Conservation (phyloP, 768 basidiomycete genomes). For the Russula sp. region DNA sequence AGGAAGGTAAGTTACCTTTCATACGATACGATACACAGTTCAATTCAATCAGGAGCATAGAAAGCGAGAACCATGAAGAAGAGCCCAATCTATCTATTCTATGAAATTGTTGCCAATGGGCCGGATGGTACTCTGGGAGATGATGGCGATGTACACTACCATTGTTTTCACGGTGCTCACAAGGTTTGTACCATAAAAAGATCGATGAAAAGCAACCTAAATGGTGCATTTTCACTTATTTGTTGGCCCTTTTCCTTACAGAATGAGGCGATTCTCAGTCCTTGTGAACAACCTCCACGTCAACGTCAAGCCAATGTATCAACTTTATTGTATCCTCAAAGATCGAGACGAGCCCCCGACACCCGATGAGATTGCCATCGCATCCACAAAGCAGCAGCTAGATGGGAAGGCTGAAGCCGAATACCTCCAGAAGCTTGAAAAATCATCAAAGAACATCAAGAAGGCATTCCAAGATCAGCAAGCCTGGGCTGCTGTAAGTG, state of each 20-base stretch:
- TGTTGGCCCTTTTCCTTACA: not conserved
- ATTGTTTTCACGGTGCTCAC: not conserved
- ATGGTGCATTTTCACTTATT: not conserved
- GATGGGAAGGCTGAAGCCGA: too few species aligned
- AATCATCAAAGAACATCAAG: not conserved
- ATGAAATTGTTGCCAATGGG: too few species aligned
- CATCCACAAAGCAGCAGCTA: not conserved
- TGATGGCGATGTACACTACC: not conserved
- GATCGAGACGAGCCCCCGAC: too few species aligned
- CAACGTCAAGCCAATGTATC: too few species aligned
- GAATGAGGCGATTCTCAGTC: not conserved
- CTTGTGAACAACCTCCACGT: too few species aligned
- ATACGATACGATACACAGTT: too few species aligned
- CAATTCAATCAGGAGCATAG: too few species aligned
- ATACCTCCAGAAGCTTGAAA: too few species aligned
- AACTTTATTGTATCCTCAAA: too few species aligned
- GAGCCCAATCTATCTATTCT: too few species aligned
- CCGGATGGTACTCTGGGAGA: not conserved
- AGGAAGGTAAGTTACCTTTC: too few species aligned
- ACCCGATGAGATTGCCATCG: not conserved
- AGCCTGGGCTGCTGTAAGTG: not conserved
- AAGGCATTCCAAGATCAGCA: not conserved
- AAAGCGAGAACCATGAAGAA: too few species aligned
- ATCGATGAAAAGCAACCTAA: not conserved
- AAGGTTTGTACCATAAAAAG: not conserved